phyloP scores from a whole-genome alignment of 768 basidiomycete genomes.

The Phylloporus scabripes region DNA sequence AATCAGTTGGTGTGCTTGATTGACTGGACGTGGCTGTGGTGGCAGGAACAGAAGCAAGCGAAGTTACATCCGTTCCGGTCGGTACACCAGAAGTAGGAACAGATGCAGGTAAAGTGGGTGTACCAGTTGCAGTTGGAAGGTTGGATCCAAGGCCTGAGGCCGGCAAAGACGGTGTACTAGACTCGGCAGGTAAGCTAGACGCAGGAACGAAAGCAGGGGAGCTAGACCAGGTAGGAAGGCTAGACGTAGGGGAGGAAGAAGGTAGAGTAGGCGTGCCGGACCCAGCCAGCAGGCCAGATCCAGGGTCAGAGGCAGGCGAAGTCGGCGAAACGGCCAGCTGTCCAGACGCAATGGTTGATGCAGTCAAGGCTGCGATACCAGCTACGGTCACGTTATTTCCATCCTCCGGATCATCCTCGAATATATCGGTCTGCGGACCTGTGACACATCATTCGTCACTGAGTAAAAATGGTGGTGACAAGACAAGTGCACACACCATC shows the following conservation, averaged over 20 bases:
- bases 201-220: neutral
- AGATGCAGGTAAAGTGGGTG: no score
- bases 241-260: neutral
- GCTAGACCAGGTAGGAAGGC: no score
- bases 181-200: neutral
- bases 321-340: no score
- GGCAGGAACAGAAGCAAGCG: no score
- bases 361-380: no score
- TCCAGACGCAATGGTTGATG: neutral
- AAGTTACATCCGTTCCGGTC: no score
- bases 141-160: no score
- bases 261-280: neutral
- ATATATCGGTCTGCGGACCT: conserved; percentile 19
- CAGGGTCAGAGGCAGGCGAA: neutral
- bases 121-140: no score
- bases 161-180: no score
- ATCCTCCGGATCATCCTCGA: neutral
- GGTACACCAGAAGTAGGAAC: no score
- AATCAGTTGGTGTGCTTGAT: neutral
- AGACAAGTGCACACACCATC: conserved; percentile 5
- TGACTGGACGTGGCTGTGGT: neutral
- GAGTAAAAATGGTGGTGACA: neutral
- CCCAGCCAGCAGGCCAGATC: neutral
- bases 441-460: neutral
- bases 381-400: neutral